Percentiles rank a stretch among this genome's conserved stretches.
phyloP scores from a whole-genome alignment of 1,284 basidiomycete species.

The Fomitopsis schrenkii region DNA sequence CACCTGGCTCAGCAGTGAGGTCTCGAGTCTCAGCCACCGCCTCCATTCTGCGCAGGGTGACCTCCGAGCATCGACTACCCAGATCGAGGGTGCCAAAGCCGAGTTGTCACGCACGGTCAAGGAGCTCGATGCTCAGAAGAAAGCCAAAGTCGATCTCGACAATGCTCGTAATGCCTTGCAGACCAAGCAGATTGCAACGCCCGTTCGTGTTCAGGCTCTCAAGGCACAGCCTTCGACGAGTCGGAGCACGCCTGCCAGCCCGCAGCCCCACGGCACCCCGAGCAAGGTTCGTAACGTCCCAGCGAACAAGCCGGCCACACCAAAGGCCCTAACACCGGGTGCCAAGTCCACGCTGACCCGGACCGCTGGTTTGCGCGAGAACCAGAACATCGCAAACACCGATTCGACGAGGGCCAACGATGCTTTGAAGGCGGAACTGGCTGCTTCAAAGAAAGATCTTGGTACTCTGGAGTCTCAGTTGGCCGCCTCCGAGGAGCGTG shows the following conservation, averaged over 20 bases:
- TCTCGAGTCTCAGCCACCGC: background rate
- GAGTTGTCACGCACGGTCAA: background rate
- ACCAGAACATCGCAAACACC: background rate
- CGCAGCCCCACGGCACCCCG: too few species aligned
- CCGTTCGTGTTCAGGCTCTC: slow-evolving; percentile 21
- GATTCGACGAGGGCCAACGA: too few species aligned
- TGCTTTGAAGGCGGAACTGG: too few species aligned
- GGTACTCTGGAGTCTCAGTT: too few species aligned
- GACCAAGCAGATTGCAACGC: background rate
- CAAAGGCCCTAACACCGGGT: too few species aligned
- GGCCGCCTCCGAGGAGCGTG: too few species aligned
- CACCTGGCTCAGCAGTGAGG: background rate
- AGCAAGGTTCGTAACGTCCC: too few species aligned
- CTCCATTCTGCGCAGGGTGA: background rate
- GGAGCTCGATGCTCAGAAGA: background rate
- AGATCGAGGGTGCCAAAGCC: background rate
- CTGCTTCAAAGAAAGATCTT: too few species aligned
- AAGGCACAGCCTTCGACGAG: slow-evolving; percentile 3
- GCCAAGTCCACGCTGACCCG: too few species aligned
- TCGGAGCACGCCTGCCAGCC: too few species aligned
- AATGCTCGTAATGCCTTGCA: background rate
- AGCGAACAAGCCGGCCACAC: too few species aligned
- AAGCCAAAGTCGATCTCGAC: background rate
- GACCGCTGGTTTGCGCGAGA: background rate
- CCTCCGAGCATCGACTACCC: background rate